phyloP scores from a whole-genome alignment of 2,329 filamentous ascomycete species.

The Clonostachys sp. region DNA sequence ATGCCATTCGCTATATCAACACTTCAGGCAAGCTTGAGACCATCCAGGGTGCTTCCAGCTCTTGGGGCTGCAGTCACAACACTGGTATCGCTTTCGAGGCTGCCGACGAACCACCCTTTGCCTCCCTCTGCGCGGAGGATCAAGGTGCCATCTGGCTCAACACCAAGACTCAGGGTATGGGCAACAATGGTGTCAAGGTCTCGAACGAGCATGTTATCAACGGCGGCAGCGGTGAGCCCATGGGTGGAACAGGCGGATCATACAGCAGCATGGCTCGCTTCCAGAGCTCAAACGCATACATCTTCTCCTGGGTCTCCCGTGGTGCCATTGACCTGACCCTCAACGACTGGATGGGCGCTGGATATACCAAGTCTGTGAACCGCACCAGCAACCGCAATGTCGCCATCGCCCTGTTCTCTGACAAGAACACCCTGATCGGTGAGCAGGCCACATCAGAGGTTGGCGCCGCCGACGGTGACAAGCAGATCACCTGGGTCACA shows the following conservation, averaged over 20 bases:
- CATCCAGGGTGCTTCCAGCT: conserved; percentile 47
- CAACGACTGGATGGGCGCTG: conserved; percentile 53
- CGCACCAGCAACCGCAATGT: conserved; percentile 56
- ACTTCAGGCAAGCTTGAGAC: conserved; percentile 44
- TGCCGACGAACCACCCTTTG: conserved; percentile 52
- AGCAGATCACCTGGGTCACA: conserved; percentile 57
- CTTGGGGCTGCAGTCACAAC: conserved; percentile 61
- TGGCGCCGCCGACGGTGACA: conserved; percentile 47
- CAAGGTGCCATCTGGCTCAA: conserved; percentile 63
- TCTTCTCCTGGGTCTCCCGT: conserved; percentile 59
- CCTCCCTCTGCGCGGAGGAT: conserved; percentile 56
- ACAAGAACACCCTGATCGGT: conserved; percentile 53
- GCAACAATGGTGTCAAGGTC: conserved; percentile 46
- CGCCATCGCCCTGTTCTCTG: conserved; percentile 49
- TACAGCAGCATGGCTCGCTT: conserved; percentile 55
- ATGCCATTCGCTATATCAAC: conserved; percentile 38
- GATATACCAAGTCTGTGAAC: conserved; percentile 46
- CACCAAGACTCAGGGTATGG: conserved; percentile 53
- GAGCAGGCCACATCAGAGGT: conserved; percentile 48
- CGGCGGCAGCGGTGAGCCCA: conserved; percentile 50
- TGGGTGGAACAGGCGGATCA: conserved; percentile 60
- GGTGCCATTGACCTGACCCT: conserved; percentile 48
- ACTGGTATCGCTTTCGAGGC: conserved; percentile 60
- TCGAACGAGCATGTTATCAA: conserved; percentile 60
- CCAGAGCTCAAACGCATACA: conserved; percentile 43